phyloP scores from a whole-genome alignment of 805 yeast species.

The Metschnikowia gruessii region DNA sequence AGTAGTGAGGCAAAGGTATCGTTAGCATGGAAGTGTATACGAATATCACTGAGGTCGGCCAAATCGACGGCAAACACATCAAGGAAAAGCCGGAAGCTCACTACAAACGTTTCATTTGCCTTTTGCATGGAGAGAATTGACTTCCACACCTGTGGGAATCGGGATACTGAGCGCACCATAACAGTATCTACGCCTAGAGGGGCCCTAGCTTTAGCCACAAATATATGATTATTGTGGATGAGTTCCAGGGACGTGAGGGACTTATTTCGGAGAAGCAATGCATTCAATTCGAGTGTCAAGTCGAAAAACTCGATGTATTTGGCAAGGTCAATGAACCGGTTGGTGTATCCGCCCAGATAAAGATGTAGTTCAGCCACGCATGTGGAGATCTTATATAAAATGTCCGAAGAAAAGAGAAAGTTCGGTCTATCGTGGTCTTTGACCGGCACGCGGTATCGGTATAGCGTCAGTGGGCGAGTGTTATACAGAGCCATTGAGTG shows the following conservation, averaged over 20 bases:
- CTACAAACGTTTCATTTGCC: slow-evolving; percentile 33
- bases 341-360: slow-evolving; percentile 13
- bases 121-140: slow-evolving; percentile 13
- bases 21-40: slow-evolving; percentile 30
- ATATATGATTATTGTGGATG: slow-evolving; percentile 34
- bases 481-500: slow-evolving; percentile 2
- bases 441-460: slow-evolving; percentile 12
- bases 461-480: slow-evolving; percentile 4
- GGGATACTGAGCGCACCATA: slow-evolving; percentile 2
- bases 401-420: slow-evolving; percentile 37
- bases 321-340: slow-evolving; percentile 19
- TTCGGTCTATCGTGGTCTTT: slow-evolving; percentile 37
- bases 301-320: slow-evolving; percentile 20
- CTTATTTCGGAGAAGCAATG: slow-evolving; percentile 31
- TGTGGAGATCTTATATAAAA: slow-evolving; percentile 23
- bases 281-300: slow-evolving; percentile 35
- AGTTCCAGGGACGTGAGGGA: slow-evolving; percentile 32
- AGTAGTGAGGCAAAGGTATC: slow-evolving; percentile 29
- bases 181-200: slow-evolving; percentile 4
- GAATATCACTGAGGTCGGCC: slow-evolving; percentile 16
- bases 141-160: slow-evolving; percentile 17
- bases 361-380: slow-evolving; percentile 19
- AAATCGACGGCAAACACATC: slow-evolving; percentile 23
- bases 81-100: slow-evolving; percentile 26
- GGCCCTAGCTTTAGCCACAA: slow-evolving; percentile 26